Conservation (phyloP, 108 stramenopile species). For the Poteriospumella lacustris region DNA sequence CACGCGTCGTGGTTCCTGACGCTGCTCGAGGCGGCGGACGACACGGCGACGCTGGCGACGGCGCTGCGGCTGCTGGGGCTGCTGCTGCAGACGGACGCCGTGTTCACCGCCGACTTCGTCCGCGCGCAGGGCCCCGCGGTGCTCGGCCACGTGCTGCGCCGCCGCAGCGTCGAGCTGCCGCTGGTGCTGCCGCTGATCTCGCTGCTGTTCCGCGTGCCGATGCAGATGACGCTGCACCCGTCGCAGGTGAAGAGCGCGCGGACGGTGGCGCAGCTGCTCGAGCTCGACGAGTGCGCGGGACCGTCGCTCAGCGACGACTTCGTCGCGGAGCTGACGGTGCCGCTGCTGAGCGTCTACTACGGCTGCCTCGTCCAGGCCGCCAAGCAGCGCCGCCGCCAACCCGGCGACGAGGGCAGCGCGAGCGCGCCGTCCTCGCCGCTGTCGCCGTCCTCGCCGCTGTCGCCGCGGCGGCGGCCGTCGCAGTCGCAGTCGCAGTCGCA, state of each 20-base stretch:
- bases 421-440: too few relatives aligned
- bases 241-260: not conserved
- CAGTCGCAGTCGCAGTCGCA: too few relatives aligned
- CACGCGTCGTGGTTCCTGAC: too few relatives aligned
- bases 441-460: too few relatives aligned
- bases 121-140: not conserved
- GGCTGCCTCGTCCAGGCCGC: not conserved
- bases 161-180: not conserved
- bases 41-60: not conserved
- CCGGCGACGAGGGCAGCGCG: too few relatives aligned
- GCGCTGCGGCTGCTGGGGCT: not conserved
- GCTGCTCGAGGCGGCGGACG: not conserved
- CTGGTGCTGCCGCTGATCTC: not conserved
- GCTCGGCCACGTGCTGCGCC: not conserved
- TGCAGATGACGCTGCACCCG: not conserved
- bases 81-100: not conserved
- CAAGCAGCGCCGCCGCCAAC: not conserved
- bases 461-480: too few relatives aligned
- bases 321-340: not conserved
- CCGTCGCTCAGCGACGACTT: not conserved
- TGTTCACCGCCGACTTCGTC: not conserved
- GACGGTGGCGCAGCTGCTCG: not conserved
- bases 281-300: conserved; percentile 2
- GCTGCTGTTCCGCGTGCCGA: conserved; percentile 19
- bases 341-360: not conserved